Percentiles rank a stretch among this genome's conserved stretches.
phyloP scores from a whole-genome alignment of 2,329 filamentous ascomycete genomes.

The Hypoxylon sp. region DNA sequence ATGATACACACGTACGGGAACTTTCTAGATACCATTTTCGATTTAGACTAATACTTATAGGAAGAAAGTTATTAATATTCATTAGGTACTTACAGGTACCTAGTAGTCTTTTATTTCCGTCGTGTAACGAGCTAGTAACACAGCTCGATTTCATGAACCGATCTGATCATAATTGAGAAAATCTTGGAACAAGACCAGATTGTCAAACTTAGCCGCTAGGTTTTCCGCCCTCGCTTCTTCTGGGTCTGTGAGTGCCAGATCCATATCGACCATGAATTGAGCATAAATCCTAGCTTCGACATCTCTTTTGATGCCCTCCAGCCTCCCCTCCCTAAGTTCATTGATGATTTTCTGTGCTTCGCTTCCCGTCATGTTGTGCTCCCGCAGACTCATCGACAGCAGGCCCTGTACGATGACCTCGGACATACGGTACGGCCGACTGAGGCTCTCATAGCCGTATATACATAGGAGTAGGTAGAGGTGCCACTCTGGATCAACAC shows the following conservation, averaged over 20 bases:
- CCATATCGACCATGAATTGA: conserved; percentile 56
- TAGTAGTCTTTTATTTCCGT: not conserved
- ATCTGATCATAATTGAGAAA: conserved; percentile 44
- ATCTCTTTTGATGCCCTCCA: conserved; percentile 38
- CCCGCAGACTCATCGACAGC: conserved; percentile 54
- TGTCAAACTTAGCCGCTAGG: conserved; percentile 53
- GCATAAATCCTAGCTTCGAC: conserved; percentile 50
- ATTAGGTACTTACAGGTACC: no score
- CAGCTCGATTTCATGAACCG: not conserved
- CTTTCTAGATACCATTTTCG: not conserved
- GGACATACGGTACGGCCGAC: conserved; percentile 55
- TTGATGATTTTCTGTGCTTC: conserved; percentile 52
- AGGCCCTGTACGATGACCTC: conserved; percentile 54
- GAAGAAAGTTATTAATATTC: not conserved
- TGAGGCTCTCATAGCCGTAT: conserved; percentile 56
- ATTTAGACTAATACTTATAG: not conserved
- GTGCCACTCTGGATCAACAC: conserved; percentile 52
- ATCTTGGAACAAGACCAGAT: conserved; percentile 54
- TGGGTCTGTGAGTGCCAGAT: conserved; percentile 54
- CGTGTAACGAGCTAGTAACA: not conserved
- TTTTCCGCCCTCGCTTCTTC: conserved; percentile 53
- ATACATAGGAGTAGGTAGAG: conserved; percentile 57
- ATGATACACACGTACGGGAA: not conserved
- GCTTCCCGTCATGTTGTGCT: conserved; percentile 50
- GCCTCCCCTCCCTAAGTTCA: conserved; percentile 48